Percentiles rank a stretch among this genome's conserved stretches.
phyloP scores from a whole-genome alignment of 257 asterid species.

The Solanum chmielewskii region DNA sequence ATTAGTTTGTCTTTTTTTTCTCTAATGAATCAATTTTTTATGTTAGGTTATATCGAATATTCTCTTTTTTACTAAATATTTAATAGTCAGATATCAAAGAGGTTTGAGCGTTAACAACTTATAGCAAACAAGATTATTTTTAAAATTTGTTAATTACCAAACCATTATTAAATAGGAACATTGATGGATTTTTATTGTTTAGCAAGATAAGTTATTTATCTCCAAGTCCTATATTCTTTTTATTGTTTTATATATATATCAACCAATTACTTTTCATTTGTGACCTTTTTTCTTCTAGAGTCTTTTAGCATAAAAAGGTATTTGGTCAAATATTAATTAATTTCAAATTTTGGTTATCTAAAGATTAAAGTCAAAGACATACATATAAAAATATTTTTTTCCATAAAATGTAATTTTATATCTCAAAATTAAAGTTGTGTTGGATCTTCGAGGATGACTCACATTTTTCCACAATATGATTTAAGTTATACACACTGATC shows the following conservation, averaged over 20 bases:
- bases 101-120: too few relatives aligned
- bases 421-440: neutral
- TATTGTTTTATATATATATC: neutral
- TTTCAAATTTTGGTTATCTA: neutral
- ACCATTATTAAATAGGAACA: neutral
- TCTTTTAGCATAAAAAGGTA: neutral
- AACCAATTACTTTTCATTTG: neutral
- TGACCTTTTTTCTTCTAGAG: neutral
- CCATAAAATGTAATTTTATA: neutral
- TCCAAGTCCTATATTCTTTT: neutral
- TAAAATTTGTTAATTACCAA: neutral
- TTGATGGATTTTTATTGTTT: neutral
- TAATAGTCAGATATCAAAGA: too few relatives aligned
- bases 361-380: neutral
- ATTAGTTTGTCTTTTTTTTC: neutral
- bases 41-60: neutral
- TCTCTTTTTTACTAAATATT: neutral
- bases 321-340: neutral
- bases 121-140: neutral
- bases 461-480: neutral
- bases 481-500: neutral
- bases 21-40: neutral
- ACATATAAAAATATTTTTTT: too few relatives aligned
- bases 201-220: neutral
- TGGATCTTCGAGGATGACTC: neutral